phyloP scores from a whole-genome alignment of 345 rosid species.

The Populus alba region DNA sequence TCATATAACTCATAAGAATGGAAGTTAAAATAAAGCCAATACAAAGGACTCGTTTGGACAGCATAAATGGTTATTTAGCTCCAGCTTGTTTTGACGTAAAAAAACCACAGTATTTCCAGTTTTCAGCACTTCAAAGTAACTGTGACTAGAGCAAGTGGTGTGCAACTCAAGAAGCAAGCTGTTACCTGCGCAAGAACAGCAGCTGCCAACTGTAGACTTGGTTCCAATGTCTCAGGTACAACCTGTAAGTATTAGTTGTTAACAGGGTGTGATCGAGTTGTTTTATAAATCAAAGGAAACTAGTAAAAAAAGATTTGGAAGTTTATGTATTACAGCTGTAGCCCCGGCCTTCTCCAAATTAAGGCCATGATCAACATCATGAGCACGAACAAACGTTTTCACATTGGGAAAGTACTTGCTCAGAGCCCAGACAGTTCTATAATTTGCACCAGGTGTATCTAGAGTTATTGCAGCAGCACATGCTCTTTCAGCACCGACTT shows the following conservation, averaged over 20 bases:
- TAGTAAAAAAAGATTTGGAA: not conserved
- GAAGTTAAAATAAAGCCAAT: not conserved
- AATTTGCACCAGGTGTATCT: conserved; percentile 97
- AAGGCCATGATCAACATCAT: conserved; percentile 92
- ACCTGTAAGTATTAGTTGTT: conserved; percentile 46
- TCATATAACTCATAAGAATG: not conserved
- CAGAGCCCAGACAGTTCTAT: conserved; percentile 98
- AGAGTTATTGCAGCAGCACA: conserved; percentile 94
- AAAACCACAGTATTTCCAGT: conserved; percentile 6
- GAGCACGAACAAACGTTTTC: conserved; percentile 96
- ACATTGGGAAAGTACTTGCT: conserved; percentile 95
- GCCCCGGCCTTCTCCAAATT: conserved; percentile 98
- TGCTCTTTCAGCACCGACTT: conserved; percentile 94
- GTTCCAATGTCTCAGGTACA: conserved; percentile 99
- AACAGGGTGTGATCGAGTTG: not conserved
- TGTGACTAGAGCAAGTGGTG: not conserved
- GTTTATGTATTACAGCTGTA: conserved; percentile 62
- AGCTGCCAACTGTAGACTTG: conserved; percentile 96
- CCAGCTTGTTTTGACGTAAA: not conserved
- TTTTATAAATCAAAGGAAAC: not conserved
- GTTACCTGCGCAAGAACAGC: conserved; percentile 97
- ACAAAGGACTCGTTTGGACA: not conserved
- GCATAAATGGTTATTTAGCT: not conserved
- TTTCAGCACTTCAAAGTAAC: not conserved
- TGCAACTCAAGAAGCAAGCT: not conserved